phyloP scores from a whole-genome alignment of 2,329 filamentous ascomycete genomes.

The Hypomyces perniciosus region DNA sequence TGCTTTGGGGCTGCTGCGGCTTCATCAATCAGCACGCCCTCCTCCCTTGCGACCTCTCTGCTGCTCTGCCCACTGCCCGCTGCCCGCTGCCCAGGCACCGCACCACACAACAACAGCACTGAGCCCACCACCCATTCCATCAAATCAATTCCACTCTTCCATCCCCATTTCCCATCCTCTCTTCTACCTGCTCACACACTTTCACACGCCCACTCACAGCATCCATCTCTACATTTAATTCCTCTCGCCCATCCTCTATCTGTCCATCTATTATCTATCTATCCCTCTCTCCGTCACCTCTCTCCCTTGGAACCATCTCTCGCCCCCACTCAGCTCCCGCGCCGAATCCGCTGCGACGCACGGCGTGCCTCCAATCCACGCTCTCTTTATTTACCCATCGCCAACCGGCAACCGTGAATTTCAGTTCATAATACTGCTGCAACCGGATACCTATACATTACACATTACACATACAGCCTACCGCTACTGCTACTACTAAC shows the following conservation, averaged over 20 bases:
- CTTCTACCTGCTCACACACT: background rate
- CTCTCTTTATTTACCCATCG: background rate
- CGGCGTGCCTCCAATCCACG: background rate
- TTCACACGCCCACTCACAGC: background rate
- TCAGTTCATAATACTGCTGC: too few species aligned
- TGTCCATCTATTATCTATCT: constrained; percentile 1
- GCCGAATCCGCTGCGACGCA: background rate
- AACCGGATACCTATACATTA: too few species aligned
- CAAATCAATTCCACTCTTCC: background rate
- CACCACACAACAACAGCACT: background rate
- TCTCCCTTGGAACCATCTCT: background rate
- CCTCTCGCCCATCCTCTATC: background rate
- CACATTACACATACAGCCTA: too few species aligned
- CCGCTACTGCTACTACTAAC: background rate
- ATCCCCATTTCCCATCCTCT: background rate
- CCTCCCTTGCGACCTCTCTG: background rate
- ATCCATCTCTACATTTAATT: background rate
- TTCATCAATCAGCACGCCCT: background rate
- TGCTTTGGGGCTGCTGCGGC: background rate
- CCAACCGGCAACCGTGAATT: background rate
- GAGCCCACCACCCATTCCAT: background rate
- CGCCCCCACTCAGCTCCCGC: background rate
- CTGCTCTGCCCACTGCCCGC: background rate
- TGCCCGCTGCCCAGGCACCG: background rate
- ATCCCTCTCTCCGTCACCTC: background rate